Conservation (phyloP, 371 early-diverging fungal genomes). For the Mucor circinelloides region DNA sequence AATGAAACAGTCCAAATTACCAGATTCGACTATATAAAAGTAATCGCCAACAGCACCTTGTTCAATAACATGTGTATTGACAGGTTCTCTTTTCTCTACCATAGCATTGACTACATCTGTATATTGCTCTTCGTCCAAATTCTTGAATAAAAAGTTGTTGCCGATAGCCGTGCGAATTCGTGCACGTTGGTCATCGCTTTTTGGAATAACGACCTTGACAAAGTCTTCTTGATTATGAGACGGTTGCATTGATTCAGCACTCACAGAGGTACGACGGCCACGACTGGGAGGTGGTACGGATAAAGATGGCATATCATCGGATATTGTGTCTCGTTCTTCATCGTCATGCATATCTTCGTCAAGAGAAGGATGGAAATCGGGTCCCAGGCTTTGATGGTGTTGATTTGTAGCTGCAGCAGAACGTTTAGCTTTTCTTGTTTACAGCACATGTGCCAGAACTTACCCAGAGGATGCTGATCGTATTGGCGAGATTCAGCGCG, state of each 20-base stretch:
- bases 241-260: slow-evolving; percentile 96
- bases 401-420: not conserved
- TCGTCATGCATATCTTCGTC: slow-evolving; percentile 20
- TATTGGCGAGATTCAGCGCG: slow-evolving; percentile 41
- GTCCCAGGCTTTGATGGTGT: not conserved
- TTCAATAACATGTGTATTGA: slow-evolving; percentile 81
- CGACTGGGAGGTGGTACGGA: slow-evolving; percentile 22
- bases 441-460: not conserved
- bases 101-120: slow-evolving; percentile 95
- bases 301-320: slow-evolving; percentile 12
- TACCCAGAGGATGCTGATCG: slow-evolving; percentile 18
- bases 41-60: slow-evolving; percentile 97
- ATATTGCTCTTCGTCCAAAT: slow-evolving; percentile 95
- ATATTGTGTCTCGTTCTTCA: slow-evolving; percentile 36
- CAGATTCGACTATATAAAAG: slow-evolving; percentile 97
- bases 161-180: slow-evolving; percentile 81
- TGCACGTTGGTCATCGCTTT: slow-evolving; percentile 78
- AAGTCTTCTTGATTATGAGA: slow-evolving; percentile 69
- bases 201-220: slow-evolving; percentile 83
- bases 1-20: slow-evolving; percentile 92
- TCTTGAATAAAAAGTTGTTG: slow-evolving; percentile 91
- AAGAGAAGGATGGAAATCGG: slow-evolving; percentile 8
- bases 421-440: not conserved
- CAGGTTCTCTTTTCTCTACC: slow-evolving; percentile 82
- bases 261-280: slow-evolving; percentile 93